These are phyloP conservation scores for Aspergillus heteromorphus DNA, from an alignment of 495 filamentous ascomycete genomes.

Conservation along the genomic window DNA sequence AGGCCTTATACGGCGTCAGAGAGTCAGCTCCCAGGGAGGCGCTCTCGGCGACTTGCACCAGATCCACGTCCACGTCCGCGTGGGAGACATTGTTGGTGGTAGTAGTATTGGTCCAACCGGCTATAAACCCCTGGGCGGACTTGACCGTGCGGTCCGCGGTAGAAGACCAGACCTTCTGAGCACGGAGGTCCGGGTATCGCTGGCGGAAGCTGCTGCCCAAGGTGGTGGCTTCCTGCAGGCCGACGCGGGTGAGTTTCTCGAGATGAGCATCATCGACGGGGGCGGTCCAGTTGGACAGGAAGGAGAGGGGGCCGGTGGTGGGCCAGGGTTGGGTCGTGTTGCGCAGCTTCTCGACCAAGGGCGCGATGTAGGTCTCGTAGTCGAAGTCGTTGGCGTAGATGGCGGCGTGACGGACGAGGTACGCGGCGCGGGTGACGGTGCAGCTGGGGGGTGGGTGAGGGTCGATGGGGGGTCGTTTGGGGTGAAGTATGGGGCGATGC, in stretches of 20 bases:
- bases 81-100: too few species aligned
- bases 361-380: constrained; percentile 19
- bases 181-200: constrained; percentile 9
- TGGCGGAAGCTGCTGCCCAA: constrained; percentile 9
- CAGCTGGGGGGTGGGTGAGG: constrained; percentile 13
- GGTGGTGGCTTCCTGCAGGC: constrained; percentile 13
- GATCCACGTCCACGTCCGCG: constrained; percentile 10
- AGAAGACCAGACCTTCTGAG: constrained; percentile 16
- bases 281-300: constrained; percentile 18
- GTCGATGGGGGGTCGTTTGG: constrained; percentile 16
- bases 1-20: constrained; percentile 21
- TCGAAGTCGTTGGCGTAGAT: constrained; percentile 27
- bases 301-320: constrained; percentile 5
- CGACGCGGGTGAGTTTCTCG: constrained; percentile 19
- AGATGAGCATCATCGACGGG: constrained; percentile 15
- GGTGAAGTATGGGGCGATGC: constrained; percentile 14
- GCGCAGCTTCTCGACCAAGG: constrained; percentile 17
- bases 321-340: constrained; percentile 16
- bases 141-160: constrained; percentile 15
- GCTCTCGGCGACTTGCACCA: constrained; percentile 13
- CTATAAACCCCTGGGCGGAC: constrained; percentile 16
- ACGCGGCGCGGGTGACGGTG: constrained; percentile 19
- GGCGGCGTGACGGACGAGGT: constrained; percentile 22
- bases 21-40: constrained; percentile 17
- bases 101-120: constrained; percentile 17